These are phyloP conservation scores for Wallacemonas collosoma DNA, from an alignment of 208 protist species.

Conservation along the genomic window DNA sequence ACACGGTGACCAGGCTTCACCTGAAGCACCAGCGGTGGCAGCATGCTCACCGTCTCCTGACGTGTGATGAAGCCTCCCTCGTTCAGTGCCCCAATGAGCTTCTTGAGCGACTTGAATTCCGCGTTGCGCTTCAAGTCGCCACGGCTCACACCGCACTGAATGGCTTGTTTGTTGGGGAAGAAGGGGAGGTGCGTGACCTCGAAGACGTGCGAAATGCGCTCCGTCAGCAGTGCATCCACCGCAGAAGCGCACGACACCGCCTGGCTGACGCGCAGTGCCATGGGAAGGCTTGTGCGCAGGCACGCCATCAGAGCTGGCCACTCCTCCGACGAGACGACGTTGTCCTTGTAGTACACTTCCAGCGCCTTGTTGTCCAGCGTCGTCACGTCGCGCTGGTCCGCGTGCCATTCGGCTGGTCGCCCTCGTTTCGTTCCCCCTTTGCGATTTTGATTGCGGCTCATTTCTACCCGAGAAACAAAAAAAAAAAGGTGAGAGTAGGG, in stretches of 20 bases:
- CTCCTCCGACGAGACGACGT: slow-evolving; percentile 58
- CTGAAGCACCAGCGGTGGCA: slow-evolving; percentile 82
- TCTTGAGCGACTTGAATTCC: slow-evolving; percentile 62
- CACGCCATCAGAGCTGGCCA: slow-evolving; percentile 64
- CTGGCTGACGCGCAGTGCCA: slow-evolving; percentile 66
- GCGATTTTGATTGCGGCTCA: slow-evolving; percentile 78
- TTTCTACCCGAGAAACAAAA: slow-evolving; percentile 22
- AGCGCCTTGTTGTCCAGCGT: slow-evolving; percentile 71
- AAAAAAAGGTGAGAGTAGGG: neutral
- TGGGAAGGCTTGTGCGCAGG: slow-evolving; percentile 75
- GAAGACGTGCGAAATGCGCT: slow-evolving; percentile 46
- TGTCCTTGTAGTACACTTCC: slow-evolving; percentile 70
- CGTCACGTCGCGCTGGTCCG: slow-evolving; percentile 57
- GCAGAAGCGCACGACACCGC: slow-evolving; percentile 30
- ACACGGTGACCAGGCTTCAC: slow-evolving; percentile 74
- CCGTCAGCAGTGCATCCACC: slow-evolving; percentile 44
- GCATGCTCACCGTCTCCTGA: slow-evolving; percentile 92
- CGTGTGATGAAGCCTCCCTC: slow-evolving; percentile 92
- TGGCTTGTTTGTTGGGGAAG: slow-evolving; percentile 50
- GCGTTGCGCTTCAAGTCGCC: slow-evolving; percentile 80
- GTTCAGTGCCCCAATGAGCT: slow-evolving; percentile 80
- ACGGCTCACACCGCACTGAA: slow-evolving; percentile 81
- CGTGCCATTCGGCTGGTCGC: slow-evolving; percentile 59
- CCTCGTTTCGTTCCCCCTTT: slow-evolving; percentile 68
- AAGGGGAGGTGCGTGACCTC: slow-evolving; percentile 54